Evolutionary conservation across 805 yeast genomes (phyloP).

Genomic region (Suhomyces kilbournensis): DNA sequence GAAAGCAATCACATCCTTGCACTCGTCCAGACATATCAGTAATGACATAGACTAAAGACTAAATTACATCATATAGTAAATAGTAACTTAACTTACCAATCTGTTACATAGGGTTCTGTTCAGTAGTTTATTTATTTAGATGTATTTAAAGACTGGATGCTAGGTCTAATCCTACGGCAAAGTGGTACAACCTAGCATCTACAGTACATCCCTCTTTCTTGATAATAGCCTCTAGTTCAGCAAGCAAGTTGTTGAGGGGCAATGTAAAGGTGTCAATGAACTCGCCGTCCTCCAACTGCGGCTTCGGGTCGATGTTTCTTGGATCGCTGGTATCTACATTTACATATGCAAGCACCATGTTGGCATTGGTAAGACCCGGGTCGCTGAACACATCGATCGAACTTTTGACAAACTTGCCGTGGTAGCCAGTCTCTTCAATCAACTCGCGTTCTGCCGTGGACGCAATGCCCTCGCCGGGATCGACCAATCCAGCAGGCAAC

Average conservation of each 20-base stretch:
- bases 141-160: constrained; percentile 28
- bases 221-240: constrained; percentile 48
- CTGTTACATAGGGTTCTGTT: too few relatives aligned
- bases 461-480: constrained; percentile 74
- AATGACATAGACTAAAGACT: too few relatives aligned
- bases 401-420: constrained; percentile 53
- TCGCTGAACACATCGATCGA: constrained; percentile 55
- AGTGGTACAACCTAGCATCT: constrained; percentile 84
- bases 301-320: constrained; percentile 64
- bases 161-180: constrained; percentile 75
- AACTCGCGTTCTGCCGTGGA: constrained; percentile 84
- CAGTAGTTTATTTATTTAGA: too few relatives aligned
- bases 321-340: constrained; percentile 67
- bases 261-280: constrained; percentile 85
- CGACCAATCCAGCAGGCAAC: constrained; percentile 93
- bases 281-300: constrained; percentile 85
- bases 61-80: too few relatives aligned
- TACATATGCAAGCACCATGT: constrained; percentile 73
- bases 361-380: constrained; percentile 88
- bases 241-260: constrained; percentile 58
- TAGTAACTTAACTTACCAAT: too few relatives aligned
- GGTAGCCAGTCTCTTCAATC: constrained; percentile 89
- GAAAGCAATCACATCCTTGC: not conserved
- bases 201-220: constrained; percentile 64
- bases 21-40: too few relatives aligned